Conservation (phyloP, 2,329 filamentous ascomycete species). For the Botrytis deweyae region DNA sequence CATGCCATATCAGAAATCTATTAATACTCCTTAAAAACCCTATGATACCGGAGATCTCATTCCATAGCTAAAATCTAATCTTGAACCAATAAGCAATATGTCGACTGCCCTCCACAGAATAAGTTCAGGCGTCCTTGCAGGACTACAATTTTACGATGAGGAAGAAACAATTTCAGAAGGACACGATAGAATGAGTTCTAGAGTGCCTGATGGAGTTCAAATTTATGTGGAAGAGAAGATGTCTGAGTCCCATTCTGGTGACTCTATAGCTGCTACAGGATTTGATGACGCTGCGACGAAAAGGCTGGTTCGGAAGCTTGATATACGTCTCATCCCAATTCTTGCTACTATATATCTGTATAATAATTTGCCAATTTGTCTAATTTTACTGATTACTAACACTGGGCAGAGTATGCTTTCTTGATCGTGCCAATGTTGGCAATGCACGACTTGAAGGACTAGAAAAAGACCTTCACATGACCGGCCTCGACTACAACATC, state of each 20-base stretch:
- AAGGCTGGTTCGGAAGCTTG: slow-evolving; percentile 34
- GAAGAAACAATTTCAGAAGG: not conserved
- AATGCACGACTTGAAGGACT: slow-evolving; percentile 38
- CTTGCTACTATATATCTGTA: slow-evolving; percentile 55
- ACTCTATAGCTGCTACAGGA: not conserved
- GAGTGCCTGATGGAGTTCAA: not conserved
- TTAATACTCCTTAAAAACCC: not conserved
- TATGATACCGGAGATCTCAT: not conserved
- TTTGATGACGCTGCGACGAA: slow-evolving; percentile 30
- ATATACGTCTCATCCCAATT: slow-evolving; percentile 40
- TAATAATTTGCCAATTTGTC: not conserved
- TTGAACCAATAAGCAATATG: not conserved
- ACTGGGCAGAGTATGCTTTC: slow-evolving; percentile 32
- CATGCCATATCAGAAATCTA: not conserved
- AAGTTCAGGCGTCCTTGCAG: not conserved
- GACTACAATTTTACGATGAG: not conserved
- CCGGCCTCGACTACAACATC: slow-evolving; percentile 38
- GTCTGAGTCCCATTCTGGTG: not conserved
- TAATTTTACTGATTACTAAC: slow-evolving; percentile 11
- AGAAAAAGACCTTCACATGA: slow-evolving; percentile 39
- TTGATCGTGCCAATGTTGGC: slow-evolving; percentile 38
- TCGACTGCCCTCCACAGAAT: not conserved
- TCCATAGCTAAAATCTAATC: not conserved
- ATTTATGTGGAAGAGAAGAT: slow-evolving; percentile 5
- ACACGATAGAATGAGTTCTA: not conserved